Evolutionary conservation across 1,284 basidiomycete genomes (phyloP).

Genomic region (Taiwanofungus camphoratus): DNA sequence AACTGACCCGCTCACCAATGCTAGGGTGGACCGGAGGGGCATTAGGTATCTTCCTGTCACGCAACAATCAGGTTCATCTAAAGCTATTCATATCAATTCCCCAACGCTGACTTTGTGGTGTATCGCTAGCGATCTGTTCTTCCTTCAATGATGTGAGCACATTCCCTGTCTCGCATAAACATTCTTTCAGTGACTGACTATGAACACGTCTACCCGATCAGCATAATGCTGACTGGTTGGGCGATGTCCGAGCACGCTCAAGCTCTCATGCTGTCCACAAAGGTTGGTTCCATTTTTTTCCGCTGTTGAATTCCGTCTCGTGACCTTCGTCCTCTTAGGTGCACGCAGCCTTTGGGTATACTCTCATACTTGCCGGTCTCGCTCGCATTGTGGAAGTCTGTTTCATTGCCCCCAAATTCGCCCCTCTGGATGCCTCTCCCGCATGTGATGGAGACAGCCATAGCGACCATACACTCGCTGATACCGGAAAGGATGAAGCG

Average conservation of each 20-base stretch:
- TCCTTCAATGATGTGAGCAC: conserved; percentile 77
- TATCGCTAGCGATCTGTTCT: conserved; percentile 64
- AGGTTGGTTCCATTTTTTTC: conserved; percentile 35
- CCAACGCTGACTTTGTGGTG: neutral
- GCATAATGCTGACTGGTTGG: conserved; percentile 89
- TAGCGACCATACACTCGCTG: conserved; percentile 64
- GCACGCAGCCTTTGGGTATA: conserved; percentile 79
- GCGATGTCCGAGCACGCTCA: conserved; percentile 92
- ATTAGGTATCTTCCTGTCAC: conserved; percentile 81
- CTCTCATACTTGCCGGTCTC: conserved; percentile 82
- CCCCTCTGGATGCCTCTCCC: conserved; percentile 19
- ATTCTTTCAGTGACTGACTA: conserved; percentile 6
- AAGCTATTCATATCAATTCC: neutral
- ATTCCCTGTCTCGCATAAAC: no score
- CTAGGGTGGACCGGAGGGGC: conserved; percentile 91
- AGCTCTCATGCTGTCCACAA: conserved; percentile 77
- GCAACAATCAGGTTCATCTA: conserved; percentile 62
- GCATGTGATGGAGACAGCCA: conserved; percentile 39
- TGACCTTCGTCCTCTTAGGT: conserved; percentile 43
- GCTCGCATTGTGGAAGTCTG: conserved; percentile 85
- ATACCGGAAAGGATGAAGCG: conserved; percentile 20
- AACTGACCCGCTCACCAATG: neutral
- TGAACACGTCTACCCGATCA: conserved; percentile 24
- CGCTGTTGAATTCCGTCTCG: neutral
- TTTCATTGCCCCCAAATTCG: conserved; percentile 51